A percentile compares a stretch with the other conserved stretches of the same genome.
Conservation (phyloP, 1,284 basidiomycete genomes). For the Irpex sp. region DNA sequence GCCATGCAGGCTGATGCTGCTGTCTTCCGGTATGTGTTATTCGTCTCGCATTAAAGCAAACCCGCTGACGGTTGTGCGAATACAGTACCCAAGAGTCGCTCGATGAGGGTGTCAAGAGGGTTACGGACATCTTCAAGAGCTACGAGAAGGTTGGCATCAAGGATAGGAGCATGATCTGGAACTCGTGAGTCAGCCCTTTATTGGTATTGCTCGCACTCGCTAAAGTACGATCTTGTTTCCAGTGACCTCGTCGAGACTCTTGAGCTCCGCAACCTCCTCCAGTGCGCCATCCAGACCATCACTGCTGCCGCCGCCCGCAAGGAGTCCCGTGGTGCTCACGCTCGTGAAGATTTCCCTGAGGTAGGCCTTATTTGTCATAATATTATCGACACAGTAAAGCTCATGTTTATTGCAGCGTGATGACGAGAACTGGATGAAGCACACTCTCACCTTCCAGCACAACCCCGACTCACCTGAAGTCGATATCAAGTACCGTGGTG, state of each 20-base stretch:
- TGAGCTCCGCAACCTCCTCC: conserved; percentile 94
- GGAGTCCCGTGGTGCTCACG: conserved; percentile 97
- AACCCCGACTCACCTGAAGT: conserved; percentile 78
- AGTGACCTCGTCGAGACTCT: conserved; percentile 96
- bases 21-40: conserved; percentile 70
- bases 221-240: not conserved
- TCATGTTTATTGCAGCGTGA: conserved; percentile 55
- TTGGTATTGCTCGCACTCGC: not conserved
- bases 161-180: conserved; percentile 99
- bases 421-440: conserved; percentile 93
- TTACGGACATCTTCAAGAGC: conserved; percentile 83
- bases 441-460: conserved; percentile 85
- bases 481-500: conserved; percentile 85
- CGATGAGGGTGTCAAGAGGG: conserved; percentile 89
- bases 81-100: conserved; percentile 85
- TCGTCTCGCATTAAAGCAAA: not conserved
- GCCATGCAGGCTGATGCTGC: conserved; percentile 96
- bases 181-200: conserved; percentile 60
- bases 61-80: not conserved
- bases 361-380: conserved; percentile 37
- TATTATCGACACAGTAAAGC: not conserved
- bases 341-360: conserved; percentile 93
- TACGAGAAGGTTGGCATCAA: conserved; percentile 93
- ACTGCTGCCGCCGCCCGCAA: conserved; percentile 93
- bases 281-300: conserved; percentile 95